These are phyloP conservation scores for Ustilago shanxiensis DNA, from an alignment of 1,284 basidiomycete genomes.

Conservation along the genomic window DNA sequence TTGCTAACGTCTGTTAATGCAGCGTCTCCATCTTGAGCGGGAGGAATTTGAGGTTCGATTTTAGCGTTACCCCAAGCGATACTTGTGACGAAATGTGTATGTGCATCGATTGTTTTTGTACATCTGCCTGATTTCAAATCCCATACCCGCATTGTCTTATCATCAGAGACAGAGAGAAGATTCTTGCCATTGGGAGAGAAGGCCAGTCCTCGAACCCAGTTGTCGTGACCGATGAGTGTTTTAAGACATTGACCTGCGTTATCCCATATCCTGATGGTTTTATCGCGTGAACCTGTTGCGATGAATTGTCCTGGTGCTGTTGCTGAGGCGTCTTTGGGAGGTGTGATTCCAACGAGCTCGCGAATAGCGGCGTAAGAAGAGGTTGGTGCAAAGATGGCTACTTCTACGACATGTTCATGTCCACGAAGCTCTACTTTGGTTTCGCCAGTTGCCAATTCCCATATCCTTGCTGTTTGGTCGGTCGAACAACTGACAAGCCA, in stretches of 20 bases:
- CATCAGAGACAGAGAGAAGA: slow-evolving; percentile 87
- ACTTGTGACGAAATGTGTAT: slow-evolving; percentile 80
- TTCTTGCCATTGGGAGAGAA: slow-evolving; percentile 77
- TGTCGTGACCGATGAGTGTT: slow-evolving; percentile 72
- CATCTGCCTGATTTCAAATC: slow-evolving; percentile 84
- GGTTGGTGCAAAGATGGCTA: slow-evolving; percentile 83
- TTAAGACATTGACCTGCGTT: slow-evolving; percentile 80
- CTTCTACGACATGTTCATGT: slow-evolving; percentile 88
- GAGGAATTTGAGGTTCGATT: slow-evolving; percentile 49
- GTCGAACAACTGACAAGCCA: slow-evolving; percentile 84
- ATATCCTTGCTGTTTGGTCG: slow-evolving; percentile 86
- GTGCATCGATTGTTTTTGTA: slow-evolving; percentile 85
- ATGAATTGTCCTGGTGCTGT: slow-evolving; percentile 75
- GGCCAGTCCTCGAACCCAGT: slow-evolving; percentile 63
- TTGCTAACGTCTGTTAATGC: slow-evolving; percentile 5
- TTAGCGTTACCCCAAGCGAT: slow-evolving; percentile 67
- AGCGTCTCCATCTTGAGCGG: slow-evolving; percentile 48
- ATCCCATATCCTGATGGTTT: slow-evolving; percentile 89
- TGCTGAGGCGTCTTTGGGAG: slow-evolving; percentile 69
- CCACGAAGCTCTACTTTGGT: slow-evolving; percentile 85
- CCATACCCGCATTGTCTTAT: slow-evolving; percentile 91
- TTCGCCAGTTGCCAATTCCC: slow-evolving; percentile 82
- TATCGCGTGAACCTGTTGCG: slow-evolving; percentile 87
- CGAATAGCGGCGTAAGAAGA: slow-evolving; percentile 81
- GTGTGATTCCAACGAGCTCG: slow-evolving; percentile 79